phyloP scores from a whole-genome alignment of 1,284 basidiomycete genomes.

The Sphaerobolus stellatus region DNA sequence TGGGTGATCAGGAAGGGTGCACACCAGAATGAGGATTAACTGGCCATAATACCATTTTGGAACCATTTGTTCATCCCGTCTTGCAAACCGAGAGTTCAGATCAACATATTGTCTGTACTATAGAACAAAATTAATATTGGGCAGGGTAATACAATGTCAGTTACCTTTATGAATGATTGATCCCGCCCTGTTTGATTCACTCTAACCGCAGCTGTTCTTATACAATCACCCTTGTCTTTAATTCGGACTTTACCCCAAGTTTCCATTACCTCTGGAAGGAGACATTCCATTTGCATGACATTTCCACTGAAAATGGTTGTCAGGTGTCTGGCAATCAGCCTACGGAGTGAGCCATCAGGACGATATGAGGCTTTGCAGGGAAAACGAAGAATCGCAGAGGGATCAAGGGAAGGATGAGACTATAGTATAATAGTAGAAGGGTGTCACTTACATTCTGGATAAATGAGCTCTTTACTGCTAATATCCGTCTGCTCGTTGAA shows the following conservation, averaged over 20 bases:
- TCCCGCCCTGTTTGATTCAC: neutral
- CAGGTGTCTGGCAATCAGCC: neutral
- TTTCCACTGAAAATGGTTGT: neutral
- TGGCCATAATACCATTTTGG: conserved; percentile 3
- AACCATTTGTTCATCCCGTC: neutral
- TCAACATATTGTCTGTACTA: conserved; percentile 4
- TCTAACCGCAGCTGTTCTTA: neutral
- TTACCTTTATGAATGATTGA: neutral
- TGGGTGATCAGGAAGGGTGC: neutral
- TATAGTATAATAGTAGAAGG: neutral
- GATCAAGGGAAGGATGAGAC: neutral
- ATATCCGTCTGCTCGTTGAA: neutral
- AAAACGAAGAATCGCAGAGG: neutral
- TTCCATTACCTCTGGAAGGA: neutral
- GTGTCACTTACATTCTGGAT: neutral
- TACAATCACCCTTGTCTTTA: neutral
- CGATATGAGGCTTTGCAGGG: neutral
- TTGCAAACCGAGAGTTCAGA: neutral
- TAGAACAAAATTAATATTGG: neutral
- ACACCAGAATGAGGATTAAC: neutral
- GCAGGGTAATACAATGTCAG: neutral
- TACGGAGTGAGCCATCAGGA: neutral
- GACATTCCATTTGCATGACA: neutral
- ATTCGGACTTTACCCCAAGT: neutral
- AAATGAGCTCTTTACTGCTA: neutral